Evolutionary conservation across 2,329 filamentous ascomycete genomes (phyloP), one percentile per base, ranked within the genome.

Genomic region (Apiospora phragmitis): DNA sequence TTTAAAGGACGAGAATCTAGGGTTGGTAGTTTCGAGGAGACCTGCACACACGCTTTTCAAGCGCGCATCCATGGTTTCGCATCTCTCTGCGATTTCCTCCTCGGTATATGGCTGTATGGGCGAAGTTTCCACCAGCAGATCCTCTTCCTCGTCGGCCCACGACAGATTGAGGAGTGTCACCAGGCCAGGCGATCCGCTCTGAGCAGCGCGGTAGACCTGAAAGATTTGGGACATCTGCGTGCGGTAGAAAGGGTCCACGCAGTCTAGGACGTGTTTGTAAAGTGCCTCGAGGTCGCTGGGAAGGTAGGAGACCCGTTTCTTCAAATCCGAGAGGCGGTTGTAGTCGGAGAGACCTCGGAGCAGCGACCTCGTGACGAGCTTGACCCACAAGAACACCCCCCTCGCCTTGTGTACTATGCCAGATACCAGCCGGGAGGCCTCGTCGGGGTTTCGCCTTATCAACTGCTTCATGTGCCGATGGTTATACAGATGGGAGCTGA

Each of bases 301-400:
- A 8, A 69, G 45, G 14, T 69, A 9, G 6, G 51, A 32, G 18
- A 62, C n/a, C 29, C 67, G 29, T 18, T 51, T 51, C 32, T 38
- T n/a, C 32, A 69, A 14, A 16, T 69, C 67, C 21, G 67, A 69
- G 16, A 69, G 42, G 29, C 67, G 67, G 16, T 69, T 69, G 14
- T 29, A 51, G 12, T 69, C 67, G n/a, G 35, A 59, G 1, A 69
- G 32, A 18, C 67, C 67, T 26, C 47, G 11, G 18, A 69, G 45
- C 5, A 69, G n/a, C 14, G 67, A 69, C 24, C 49, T 62, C 12
- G 59, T 43, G 11, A 69, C 67, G n/a, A 69, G 35, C 21, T 69
- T 69, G 45, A 69, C 67, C 67, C 67, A 69, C 29, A 69, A 41
- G 35, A 69, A 69, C 8, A 69, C 67, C 11, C 67, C 67, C 6